Conservation (phyloP, 2,329 filamentous ascomycete genomes). For the Fusarium buharicum region DNA sequence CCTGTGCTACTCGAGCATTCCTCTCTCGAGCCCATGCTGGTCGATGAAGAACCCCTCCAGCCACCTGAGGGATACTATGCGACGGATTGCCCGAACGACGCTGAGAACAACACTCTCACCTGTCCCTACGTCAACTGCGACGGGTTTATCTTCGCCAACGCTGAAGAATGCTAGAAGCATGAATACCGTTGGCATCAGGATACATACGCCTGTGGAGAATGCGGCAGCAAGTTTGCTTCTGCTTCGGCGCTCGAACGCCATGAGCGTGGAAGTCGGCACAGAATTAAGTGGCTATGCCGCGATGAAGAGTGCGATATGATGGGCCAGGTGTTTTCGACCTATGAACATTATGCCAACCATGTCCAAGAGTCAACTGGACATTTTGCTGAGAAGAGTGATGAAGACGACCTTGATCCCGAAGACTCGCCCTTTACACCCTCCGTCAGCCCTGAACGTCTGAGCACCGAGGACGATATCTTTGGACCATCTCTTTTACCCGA, state of each 20-base stretch:
- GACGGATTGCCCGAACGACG: slow-evolving; percentile 16
- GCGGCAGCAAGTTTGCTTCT: slow-evolving; percentile 37
- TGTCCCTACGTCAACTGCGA: slow-evolving; percentile 45
- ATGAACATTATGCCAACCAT: slow-evolving; percentile 17
- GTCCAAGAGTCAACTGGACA: slow-evolving; percentile 9
- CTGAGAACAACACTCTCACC: slow-evolving; percentile 22
- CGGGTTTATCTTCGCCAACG: slow-evolving; percentile 36
- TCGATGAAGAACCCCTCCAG: background rate
- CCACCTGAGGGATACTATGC: slow-evolving; percentile 30
- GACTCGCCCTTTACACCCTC: background rate
- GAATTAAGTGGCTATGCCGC: slow-evolving; percentile 16
- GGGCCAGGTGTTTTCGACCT: slow-evolving; percentile 6
- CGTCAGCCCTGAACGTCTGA: background rate
- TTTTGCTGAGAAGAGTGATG: background rate
- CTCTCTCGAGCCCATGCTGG: background rate
- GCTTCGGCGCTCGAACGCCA: slow-evolving; percentile 38
- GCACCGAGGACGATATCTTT: slow-evolving; percentile 2
- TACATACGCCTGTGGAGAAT: slow-evolving; percentile 39
- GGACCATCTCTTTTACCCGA: background rate
- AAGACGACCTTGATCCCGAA: background rate
- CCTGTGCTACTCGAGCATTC: background rate
- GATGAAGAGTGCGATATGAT: slow-evolving; percentile 12
- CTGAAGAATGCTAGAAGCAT: slow-evolving; percentile 41
- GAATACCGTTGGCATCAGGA: slow-evolving; percentile 41
- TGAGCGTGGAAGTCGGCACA: slow-evolving; percentile 17